phyloP scores from a whole-genome alignment of 305 asterid genomes.

The Fraxinus nigra region DNA sequence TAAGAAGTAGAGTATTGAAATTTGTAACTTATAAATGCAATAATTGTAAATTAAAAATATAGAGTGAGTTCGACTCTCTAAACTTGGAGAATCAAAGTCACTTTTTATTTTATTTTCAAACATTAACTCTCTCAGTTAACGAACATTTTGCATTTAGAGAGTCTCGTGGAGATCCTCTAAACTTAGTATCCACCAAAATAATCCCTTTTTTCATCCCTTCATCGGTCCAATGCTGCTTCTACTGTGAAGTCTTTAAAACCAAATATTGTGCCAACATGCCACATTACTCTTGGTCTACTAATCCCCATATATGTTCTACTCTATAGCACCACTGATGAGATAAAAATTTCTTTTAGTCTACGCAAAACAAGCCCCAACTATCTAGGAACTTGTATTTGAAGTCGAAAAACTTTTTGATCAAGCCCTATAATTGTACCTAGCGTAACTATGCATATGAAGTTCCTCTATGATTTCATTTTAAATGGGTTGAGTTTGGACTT shows the following conservation, averaged over 20 bases:
- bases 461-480: neutral
- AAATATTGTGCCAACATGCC: neutral
- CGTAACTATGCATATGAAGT: neutral
- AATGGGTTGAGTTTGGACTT: neutral
- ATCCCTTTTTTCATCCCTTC: neutral
- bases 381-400: neutral
- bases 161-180: neutral
- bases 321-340: neutral
- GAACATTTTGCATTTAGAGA: neutral
- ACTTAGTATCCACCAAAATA: neutral
- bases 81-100: neutral
- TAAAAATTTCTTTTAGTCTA: neutral
- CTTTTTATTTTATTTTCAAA: neutral
- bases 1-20: neutral
- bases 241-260: neutral
- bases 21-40: neutral
- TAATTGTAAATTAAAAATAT: neutral
- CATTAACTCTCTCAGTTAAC: too few relatives aligned
- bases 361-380: neutral
- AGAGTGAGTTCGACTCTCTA: neutral
- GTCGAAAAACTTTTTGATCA: neutral
- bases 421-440: neutral
- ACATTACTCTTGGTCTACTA: neutral
- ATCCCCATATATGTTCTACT: neutral
- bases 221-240: neutral